Evolutionary conservation across 768 basidiomycete species (phyloP).

Genomic region (Trametes cingulata): DNA sequence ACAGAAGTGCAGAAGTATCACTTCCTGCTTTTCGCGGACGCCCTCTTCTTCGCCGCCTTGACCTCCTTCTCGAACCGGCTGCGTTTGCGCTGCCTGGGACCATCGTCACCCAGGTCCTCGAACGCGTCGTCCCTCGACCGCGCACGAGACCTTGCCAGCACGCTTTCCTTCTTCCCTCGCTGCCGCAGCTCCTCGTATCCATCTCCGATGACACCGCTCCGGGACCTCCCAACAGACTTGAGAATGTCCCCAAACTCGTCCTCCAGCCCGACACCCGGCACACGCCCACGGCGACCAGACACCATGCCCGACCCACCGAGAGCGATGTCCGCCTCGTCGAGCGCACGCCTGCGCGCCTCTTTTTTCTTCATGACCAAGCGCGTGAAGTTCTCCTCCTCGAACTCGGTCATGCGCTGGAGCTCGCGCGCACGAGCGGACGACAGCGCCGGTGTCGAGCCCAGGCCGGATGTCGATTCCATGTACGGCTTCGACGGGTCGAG

Average conservation of each 20-base stretch:
- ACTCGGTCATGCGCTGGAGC: slow-evolving; percentile 78
- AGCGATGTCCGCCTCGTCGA: slow-evolving; percentile 87
- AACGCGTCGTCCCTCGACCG: slow-evolving; percentile 33
- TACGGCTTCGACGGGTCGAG: slow-evolving; percentile 63
- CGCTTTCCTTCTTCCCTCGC: slow-evolving; percentile 61
- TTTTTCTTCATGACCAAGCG: slow-evolving; percentile 89
- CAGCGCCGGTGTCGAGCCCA: slow-evolving; percentile 61
- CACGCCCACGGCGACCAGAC: slow-evolving; percentile 54
- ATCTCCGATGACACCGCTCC: slow-evolving; percentile 49
- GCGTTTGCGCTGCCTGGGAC: slow-evolving; percentile 38
- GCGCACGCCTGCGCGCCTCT: slow-evolving; percentile 65
- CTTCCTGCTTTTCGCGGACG: slow-evolving; percentile 19
- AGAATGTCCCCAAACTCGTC: slow-evolving; percentile 87
- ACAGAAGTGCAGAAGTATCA: background rate
- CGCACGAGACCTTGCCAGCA: slow-evolving; percentile 58
- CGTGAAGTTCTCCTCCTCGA: slow-evolving; percentile 94
- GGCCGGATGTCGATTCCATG: slow-evolving; percentile 69
- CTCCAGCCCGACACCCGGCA: slow-evolving; percentile 67
- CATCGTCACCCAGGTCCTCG: slow-evolving; percentile 34
- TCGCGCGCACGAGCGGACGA: slow-evolving; percentile 74
- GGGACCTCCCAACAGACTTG: slow-evolving; percentile 52
- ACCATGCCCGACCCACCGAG: slow-evolving; percentile 65
- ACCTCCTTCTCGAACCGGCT: slow-evolving; percentile 47
- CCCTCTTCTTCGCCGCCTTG: slow-evolving; percentile 37
- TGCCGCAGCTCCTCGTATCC: slow-evolving; percentile 82